phyloP scores from a whole-genome alignment of 106 monocot species.

The Acorus calamus region DNA sequence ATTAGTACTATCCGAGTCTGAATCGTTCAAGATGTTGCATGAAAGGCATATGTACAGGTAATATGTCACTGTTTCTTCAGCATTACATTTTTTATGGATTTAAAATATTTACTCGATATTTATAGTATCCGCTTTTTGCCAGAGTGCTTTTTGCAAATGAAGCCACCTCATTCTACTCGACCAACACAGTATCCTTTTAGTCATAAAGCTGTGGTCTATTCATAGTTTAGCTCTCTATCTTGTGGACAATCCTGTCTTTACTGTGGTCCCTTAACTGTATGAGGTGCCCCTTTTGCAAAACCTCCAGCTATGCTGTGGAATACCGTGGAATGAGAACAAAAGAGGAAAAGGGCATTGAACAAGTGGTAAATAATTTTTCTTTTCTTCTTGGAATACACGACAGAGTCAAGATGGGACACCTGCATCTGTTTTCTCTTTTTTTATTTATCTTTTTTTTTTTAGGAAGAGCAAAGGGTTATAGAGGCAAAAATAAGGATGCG shows the following conservation, averaged over 20 bases:
- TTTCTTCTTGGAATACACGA: background rate
- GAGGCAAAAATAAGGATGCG: slow-evolving; percentile 76
- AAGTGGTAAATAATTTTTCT: slow-evolving; percentile 36
- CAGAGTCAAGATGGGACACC: too few relatives aligned
- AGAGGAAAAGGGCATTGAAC: slow-evolving; percentile 78
- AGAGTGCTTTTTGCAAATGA: slow-evolving; percentile 98
- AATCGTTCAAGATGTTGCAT: slow-evolving; percentile 93
- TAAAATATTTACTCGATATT: background rate
- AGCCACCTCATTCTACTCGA: slow-evolving; percentile 55
- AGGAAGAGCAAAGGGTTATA: slow-evolving; percentile 87
- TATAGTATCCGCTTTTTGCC: background rate
- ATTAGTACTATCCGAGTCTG: slow-evolving; percentile 84
- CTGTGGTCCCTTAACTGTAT: slow-evolving; percentile 15
- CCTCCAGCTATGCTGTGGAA: slow-evolving; percentile 68
- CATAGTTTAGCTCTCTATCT: too few relatives aligned
- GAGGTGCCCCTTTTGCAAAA: slow-evolving; percentile 85
- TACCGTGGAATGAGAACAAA: slow-evolving; percentile 61
- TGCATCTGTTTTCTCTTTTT: background rate
- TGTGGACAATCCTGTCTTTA: background rate
- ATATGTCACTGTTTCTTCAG: background rate
- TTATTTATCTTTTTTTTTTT: background rate
- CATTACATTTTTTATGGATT: background rate
- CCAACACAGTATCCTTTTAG: slow-evolving; percentile 86
- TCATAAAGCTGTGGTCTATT: too few relatives aligned
- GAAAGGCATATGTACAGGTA: slow-evolving; percentile 96